These are phyloP conservation scores for Xylariaceae sp. DNA, from an alignment of 2,329 filamentous ascomycete genomes.

Conservation along the genomic window DNA sequence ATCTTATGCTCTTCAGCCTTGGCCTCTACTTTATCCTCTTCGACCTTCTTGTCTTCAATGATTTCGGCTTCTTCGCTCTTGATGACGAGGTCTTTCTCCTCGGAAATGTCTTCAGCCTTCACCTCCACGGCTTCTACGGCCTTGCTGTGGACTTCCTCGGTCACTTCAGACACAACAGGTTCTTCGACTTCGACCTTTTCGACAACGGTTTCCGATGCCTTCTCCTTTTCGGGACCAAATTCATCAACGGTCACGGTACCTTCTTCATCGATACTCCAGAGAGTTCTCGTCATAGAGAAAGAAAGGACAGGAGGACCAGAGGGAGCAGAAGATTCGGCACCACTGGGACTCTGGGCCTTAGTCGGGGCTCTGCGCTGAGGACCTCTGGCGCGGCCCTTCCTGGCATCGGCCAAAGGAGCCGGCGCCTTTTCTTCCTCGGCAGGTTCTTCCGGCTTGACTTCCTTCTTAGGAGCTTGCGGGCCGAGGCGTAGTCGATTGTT, in stretches of 20 bases:
- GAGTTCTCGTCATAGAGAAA: slow-evolving; percentile 43
- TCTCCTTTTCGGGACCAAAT: slow-evolving; percentile 15
- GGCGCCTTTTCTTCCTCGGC: slow-evolving; percentile 61
- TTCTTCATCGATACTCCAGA: slow-evolving; percentile 51
- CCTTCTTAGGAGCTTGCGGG: slow-evolving; percentile 72
- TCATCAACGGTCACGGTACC: slow-evolving; percentile 40
- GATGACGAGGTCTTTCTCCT: slow-evolving; percentile 1
- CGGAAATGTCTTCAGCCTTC: slow-evolving; percentile 5
- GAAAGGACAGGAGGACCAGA: slow-evolving; percentile 38
- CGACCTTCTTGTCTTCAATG: background rate
- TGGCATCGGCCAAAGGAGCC: slow-evolving; percentile 76
- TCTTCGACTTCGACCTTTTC: slow-evolving; percentile 8
- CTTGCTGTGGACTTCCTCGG: slow-evolving; percentile 9
- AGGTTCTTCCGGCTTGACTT: slow-evolving; percentile 41
- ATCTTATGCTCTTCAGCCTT: background rate
- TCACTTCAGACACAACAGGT: background rate
- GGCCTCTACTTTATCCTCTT: background rate
- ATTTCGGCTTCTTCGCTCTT: background rate
- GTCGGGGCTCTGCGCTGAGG: slow-evolving; percentile 70
- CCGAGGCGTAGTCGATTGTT: slow-evolving; percentile 85
- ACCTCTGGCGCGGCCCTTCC: slow-evolving; percentile 84
- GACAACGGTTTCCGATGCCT: slow-evolving; percentile 11
- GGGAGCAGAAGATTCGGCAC: slow-evolving; percentile 29
- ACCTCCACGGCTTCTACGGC: slow-evolving; percentile 3
- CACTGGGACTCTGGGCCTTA: slow-evolving; percentile 35